These are phyloP conservation scores for Lanmaoa rubissima DNA, from an alignment of 768 basidiomycete genomes.

Conservation along the genomic window DNA sequence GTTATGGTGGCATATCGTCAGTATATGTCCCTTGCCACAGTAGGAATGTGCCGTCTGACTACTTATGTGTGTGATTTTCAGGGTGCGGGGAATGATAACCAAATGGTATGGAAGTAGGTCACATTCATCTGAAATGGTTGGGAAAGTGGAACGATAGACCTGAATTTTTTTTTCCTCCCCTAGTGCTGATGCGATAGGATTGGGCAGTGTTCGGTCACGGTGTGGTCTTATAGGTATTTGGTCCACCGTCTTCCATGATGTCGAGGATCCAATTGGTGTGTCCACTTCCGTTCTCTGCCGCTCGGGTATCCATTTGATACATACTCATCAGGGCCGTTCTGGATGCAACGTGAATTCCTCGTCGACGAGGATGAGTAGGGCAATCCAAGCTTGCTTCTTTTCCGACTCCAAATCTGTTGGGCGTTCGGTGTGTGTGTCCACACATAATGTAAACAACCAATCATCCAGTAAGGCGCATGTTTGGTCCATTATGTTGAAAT, in stretches of 20 bases:
- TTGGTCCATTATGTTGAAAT: not conserved
- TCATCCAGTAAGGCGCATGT: not conserved
- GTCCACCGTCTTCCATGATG: conserved; percentile 50
- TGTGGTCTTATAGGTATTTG: conserved; percentile 58
- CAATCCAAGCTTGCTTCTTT: not conserved
- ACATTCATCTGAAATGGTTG: not conserved
- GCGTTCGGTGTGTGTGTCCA: not conserved
- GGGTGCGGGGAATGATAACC: conserved; percentile 51
- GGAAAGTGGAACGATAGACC: not conserved
- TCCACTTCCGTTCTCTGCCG: not conserved
- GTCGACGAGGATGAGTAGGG: conserved; percentile 25
- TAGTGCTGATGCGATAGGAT: conserved; percentile 61
- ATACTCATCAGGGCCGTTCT: conserved; percentile 24
- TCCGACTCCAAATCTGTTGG: not conserved
- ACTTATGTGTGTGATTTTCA: conserved; percentile 20
- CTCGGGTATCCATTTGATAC: not conserved
- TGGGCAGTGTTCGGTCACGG: conserved; percentile 58
- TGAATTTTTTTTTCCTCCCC: not conserved
- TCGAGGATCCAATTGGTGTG: conserved; percentile 46
- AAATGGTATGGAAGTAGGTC: conserved; percentile 56
- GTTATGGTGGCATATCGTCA: conserved; percentile 63
- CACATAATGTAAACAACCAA: no score
- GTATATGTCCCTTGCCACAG: conserved; percentile 20
- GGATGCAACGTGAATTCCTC: conserved; percentile 26
- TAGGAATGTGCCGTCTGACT: not conserved